Evolutionary conservation across 2,329 filamentous ascomycete genomes (phyloP), one percentile per base, ranked within the genome.

Genomic region (Apiospora phragmitis): DNA sequence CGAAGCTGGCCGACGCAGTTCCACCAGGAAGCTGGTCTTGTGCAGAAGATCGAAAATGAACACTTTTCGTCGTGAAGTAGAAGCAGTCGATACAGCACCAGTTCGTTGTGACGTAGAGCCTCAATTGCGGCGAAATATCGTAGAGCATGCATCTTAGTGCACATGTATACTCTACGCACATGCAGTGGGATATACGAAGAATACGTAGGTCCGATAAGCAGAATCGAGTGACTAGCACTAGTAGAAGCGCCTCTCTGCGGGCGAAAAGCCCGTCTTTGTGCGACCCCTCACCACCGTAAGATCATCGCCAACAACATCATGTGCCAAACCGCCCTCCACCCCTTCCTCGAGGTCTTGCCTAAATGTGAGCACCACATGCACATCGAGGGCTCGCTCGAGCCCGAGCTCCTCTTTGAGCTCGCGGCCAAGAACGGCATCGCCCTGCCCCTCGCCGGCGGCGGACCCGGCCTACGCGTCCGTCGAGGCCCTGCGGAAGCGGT

Each of bases 401-500:
- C 83, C 0, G 75, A 78, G 29, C 76, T 85, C 1, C 78, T 80
- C 67, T 85, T 95, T 83, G 77, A 84, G 41, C 88, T 95, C 6
- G 91, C 93, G 7, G 78, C 82, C 45, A 88, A 88, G 76, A 94
- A 95, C 85, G 83, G 83, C 69, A 88, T 94, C 75, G 49, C 83
- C 2, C 85, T 95, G 4, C 90, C 18, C 18, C 6, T 42, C 68
- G 29, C 69, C 62, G 21, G 24, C 67, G 21, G 38, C 32, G 51
- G 89, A 92, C 73, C 95, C 95, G 80, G 82, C 86, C 71, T 80
- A 83, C 72, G 95, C 94, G 81, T 93, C 91, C 1, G 80, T 86
- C 6, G 85, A 85, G 55, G 79, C 89, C 2, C 87, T 95, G 16
- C 82, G 85, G 55, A 83, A 85, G 70, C 89, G 92, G 73, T 95